Base-by-base conservation (phyloP, 192 early-diverging fungal species). In the Backusella psychrophila region DNA sequence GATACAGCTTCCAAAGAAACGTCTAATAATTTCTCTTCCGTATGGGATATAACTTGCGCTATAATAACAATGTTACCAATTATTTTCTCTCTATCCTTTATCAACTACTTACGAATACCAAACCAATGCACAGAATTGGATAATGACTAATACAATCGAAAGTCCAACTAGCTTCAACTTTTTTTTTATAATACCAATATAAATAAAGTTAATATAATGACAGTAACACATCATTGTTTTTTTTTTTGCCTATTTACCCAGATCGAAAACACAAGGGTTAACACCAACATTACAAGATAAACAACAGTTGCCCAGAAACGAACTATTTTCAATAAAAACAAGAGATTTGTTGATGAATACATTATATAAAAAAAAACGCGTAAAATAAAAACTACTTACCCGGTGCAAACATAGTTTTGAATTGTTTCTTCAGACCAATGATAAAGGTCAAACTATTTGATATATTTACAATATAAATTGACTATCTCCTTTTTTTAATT, bases 41-140 rank as follows among this genome's bases (percentile, higher is more conserved):
- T 94, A 99, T 5, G 97, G 97, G 82, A 99, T 96, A 83, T 99
- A 99, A 78, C 90, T 93, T 11, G 94, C 90, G 9, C 90, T 91
- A 77, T 31, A 73, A 72, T n/a, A 56, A 80, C 39, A 52, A 5
- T n/a, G 38, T 26, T 29, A 23, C 17, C 23, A 14, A 72, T 70
- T 12, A 3, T 39, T 69, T 33, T 33, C 33, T 23, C n/a, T 69
- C n/a, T 14, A 15, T 42, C 38, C 3, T 42, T 36, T 39, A 15
- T 39, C 31, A 38, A 41, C 26, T 49, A 71, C 81, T 85, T 85
- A 83, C 86, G 81, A 85, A 84, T 93, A 94, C 93, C 93, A 95
- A 73, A 96, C 90, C 74, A 99, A 80, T 6, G 97, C 97, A 69
- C 93, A 85, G 86, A 91, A 97, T 84, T 99, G 97, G 63, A 93